phyloP scores from a whole-genome alignment of 2,329 filamentous ascomycete genomes.

The Colletotrichum musae region DNA sequence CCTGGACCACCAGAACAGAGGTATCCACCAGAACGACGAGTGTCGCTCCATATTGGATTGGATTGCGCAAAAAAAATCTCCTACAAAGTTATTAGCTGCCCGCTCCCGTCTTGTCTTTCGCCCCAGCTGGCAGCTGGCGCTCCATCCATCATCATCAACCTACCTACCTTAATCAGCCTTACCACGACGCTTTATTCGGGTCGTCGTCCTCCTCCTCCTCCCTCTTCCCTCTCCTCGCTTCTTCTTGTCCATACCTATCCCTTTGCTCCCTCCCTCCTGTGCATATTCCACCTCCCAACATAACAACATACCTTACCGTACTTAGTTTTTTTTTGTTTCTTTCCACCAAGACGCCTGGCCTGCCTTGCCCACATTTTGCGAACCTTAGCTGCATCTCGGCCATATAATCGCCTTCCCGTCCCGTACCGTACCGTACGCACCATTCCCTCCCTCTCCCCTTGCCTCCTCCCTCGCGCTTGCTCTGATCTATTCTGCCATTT shows the following conservation, averaged over 20 bases:
- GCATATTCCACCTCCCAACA: constrained; percentile 24
- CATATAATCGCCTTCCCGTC: not conserved
- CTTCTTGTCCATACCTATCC: constrained; percentile 25
- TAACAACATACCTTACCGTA: not conserved
- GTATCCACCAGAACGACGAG: not conserved
- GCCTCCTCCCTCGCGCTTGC: constrained; percentile 16
- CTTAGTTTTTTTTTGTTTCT: constrained; percentile 25
- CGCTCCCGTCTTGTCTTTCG: constrained; percentile 37
- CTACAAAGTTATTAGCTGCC: constrained; percentile 40
- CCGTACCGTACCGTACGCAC: constrained; percentile 7
- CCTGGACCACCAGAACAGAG: too few relatives aligned
- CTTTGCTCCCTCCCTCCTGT: constrained; percentile 12
- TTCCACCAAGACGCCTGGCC: constrained; percentile 27
- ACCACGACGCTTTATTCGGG: constrained; percentile 32
- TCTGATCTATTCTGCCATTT: constrained; percentile 8
- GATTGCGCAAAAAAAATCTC: constrained; percentile 28
- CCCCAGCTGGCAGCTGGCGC: constrained; percentile 33
- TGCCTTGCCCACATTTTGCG: not conserved
- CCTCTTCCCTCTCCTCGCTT: not conserved
- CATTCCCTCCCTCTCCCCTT: constrained; percentile 9
- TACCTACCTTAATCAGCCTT: constrained; percentile 37
- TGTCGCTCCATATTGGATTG: constrained; percentile 18
- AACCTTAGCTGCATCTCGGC: constrained; percentile 19
- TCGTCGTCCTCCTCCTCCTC: constrained; percentile 22
- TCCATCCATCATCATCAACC: constrained; percentile 31